Evolutionary conservation across 352 stramenopile genomes (phyloP).

Genomic region (Phytophthora pluvialis): DNA sequence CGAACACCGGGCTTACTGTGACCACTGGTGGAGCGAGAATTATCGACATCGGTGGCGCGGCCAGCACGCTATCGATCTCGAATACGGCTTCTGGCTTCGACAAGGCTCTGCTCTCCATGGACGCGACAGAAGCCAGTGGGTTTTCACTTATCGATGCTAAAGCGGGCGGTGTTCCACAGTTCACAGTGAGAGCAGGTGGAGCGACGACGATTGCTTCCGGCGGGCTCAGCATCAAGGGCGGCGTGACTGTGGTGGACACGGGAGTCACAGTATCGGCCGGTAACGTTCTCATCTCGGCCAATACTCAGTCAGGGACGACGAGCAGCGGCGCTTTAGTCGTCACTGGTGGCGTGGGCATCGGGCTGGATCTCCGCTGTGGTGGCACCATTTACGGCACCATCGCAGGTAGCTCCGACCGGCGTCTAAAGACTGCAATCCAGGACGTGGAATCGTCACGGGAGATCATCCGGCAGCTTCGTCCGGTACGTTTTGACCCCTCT

Average conservation of each 20-base stretch:
- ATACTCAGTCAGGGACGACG: constrained; percentile 18
- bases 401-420: constrained; percentile 37
- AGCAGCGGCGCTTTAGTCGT: constrained; percentile 51
- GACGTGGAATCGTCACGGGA: constrained; percentile 26
- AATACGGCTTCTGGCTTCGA: constrained; percentile 15
- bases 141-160: constrained; percentile 21
- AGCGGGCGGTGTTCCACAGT: constrained; percentile 12
- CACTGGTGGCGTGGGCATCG: constrained; percentile 44
- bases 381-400: constrained; percentile 29
- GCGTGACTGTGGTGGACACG: constrained; percentile 32
- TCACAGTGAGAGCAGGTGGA: constrained; percentile 44
- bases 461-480: constrained; percentile 43
- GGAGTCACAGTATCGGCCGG: constrained; percentile 29
- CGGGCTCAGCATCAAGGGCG: constrained; percentile 25
- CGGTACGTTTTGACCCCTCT: constrained; percentile 33
- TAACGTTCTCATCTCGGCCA: constrained; percentile 25
- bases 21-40: constrained; percentile 15
- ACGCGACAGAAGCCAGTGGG: constrained; percentile 10
- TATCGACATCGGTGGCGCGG: constrained; percentile 1
- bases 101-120: constrained; percentile 13
- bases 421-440: constrained; percentile 45
- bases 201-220: constrained; percentile 38
- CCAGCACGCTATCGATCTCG: constrained; percentile 13
- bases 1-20: constrained; percentile 5
- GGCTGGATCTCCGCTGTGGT: constrained; percentile 23